Base-by-base conservation (phyloP, 192 early-diverging fungal genomes). In the Umbelopsis isabellina region DNA sequence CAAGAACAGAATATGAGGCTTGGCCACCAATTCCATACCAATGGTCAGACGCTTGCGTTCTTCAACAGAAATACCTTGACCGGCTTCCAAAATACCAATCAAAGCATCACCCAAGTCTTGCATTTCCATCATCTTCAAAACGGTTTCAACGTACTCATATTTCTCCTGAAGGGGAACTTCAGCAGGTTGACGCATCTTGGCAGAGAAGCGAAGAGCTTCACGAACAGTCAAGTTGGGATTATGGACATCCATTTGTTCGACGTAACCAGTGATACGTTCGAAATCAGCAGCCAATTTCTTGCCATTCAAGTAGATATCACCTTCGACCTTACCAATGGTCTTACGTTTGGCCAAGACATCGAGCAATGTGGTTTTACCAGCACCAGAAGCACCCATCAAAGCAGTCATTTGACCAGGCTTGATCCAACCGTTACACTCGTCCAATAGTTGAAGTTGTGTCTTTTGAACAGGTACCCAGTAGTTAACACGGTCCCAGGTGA, bases 381-480 rank as follows among this genome's bases (percentile, higher is more conserved):
- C 93, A 21, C 96, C 96, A 49, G 90, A 92, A 1, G 94, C 92
- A 15, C 96, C 97, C 89, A 98, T 97, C 37, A 99, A 89, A 6
- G 93, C 95, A 53, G 93, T 90, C 64, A 95, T 81, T 49, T 92
- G 87, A 51, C 92, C 93, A 13, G 92, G 85, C 18, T 81, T 75
- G 35, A 93, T 89, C 53, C 86, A 79, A 49, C 95, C 96, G 3
- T 83, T 76, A 82, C 93, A 85, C 47, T 80, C 71, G 70, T 88
- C 79, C 48, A 95, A 80, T 12, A 95, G 76, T 69, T 92, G 90
- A 65, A 85, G 83, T 49, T 87, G 67, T 30, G 85, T 85, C 35
- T 75, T 83, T 69, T 86, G 87, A 69, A 82, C 79, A 11, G 89
- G 89, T 2, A 93, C 91, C 21, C 83, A 80, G 75, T 93, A 95